Base-by-base conservation (phyloP, 805 yeast species). In the Cyberlindnera veronae region DNA sequence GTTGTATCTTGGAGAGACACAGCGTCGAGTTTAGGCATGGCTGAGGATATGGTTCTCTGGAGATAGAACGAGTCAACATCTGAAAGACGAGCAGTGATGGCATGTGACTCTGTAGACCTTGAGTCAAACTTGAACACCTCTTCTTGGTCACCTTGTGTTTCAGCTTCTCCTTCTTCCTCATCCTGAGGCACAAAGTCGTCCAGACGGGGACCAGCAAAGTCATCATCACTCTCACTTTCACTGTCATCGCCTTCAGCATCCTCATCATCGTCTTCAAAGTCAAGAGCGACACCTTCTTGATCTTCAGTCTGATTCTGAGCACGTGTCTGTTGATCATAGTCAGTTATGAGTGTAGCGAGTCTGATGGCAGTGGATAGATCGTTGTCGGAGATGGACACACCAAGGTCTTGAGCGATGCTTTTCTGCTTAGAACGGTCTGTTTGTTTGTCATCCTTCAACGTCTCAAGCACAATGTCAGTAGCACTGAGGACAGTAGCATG, bases 401-500 rank as follows among this genome's bases (percentile, higher is more conserved):
- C 57, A 7, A 88, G 53, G 2, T 79, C 66, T 5, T 66, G 69
- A 38, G 77, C 77, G 3, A 84, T 54, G 4, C 36, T 41, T 34
- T 70, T 72, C n/a, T 59, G 54, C 34, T 76, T 76, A 46, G 74
- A 74, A 7, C 51, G 47, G 15, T 75, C 79, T 1, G 68, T 60
- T 1, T 61, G 41, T 1, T 60, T 64, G 2, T 69, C 78, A 36
- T 69, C 67, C 50, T 75, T 79, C 44, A 84, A 51, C 1, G 72
- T 61, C 46, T 75, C 82, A 29, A 86, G 51, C 0, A 81, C 55
- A 4, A 81, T 66, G 56, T 85, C 93, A 2, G 87, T 77, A 5
- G 89, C 85, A 3, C 93, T 81, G 16, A 79, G 57, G 3, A 88
- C 70, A 2, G 79, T 75, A 31, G 79, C 85, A 41, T 84, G 88